These are phyloP conservation scores for Hyaloperonospora arabidopsidis DNA, from an alignment of 352 stramenopile species.

Conservation along the genomic window DNA sequence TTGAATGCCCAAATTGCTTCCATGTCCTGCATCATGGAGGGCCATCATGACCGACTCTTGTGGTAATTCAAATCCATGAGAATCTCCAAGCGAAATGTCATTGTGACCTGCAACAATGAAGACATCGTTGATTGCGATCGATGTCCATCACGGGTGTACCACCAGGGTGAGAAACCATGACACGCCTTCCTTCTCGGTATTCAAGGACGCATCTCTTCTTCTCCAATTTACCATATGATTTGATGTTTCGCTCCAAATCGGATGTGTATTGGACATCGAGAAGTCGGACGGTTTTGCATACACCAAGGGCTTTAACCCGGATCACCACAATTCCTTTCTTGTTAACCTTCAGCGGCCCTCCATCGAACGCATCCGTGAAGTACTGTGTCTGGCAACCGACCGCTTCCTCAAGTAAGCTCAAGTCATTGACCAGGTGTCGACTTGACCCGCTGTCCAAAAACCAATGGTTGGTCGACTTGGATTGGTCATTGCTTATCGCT, in stretches of 20 bases:
- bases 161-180: background rate
- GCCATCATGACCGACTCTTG: background rate
- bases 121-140: background rate
- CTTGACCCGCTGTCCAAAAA: background rate
- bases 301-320: background rate
- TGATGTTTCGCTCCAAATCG: background rate
- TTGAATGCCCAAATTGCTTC: too few relatives aligned
- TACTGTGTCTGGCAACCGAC: background rate
- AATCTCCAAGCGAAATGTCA: background rate
- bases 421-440: background rate
- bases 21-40: too few relatives aligned
- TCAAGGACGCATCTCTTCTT: background rate
- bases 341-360: background rate
- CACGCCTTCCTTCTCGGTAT: too few relatives aligned
- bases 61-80: background rate
- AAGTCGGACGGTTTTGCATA: background rate
- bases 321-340: background rate
- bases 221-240: background rate
- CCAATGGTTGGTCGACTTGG: background rate
- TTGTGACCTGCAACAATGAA: background rate
- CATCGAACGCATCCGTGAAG: background rate
- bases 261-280: background rate
- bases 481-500: too few relatives aligned
- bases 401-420: background rate
- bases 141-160: background rate